Evolutionary conservation across 768 basidiomycete species (phyloP).

Genomic region (Mycena olivaceomarginata): DNA sequence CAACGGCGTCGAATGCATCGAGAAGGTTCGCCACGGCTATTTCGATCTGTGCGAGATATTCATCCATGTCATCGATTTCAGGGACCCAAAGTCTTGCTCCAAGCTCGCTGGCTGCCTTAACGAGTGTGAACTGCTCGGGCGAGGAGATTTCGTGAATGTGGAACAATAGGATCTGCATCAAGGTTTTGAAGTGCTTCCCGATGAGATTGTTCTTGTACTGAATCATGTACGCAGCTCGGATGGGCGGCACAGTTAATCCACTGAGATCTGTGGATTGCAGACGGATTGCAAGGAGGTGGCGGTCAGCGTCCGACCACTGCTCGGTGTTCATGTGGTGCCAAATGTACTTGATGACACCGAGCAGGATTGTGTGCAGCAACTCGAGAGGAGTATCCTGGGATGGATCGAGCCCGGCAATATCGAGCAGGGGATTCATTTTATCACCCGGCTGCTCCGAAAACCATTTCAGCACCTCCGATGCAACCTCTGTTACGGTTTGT

Average conservation of each 20-base stretch:
- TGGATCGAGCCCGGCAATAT: no score
- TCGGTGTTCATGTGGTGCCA: conserved; percentile 31
- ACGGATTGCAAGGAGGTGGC: conserved; percentile 48
- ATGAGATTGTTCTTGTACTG: no score
- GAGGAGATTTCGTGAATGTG: conserved; percentile 52
- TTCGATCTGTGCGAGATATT: conserved; percentile 50
- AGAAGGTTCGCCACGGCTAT: conserved; percentile 56
- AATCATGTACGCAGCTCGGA: conserved; percentile 53
- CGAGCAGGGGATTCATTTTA: no score
- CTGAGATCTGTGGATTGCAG: conserved; percentile 50
- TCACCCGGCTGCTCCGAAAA: no score
- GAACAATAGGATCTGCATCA: neutral
- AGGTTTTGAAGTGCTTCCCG: no score
- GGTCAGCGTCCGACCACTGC: conserved; percentile 46
- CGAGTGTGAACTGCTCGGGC: conserved; percentile 43
- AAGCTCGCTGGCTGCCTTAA: conserved; percentile 48
- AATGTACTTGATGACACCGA: conserved; percentile 50
- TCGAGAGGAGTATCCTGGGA: no score
- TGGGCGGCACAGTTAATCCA: conserved; percentile 44
- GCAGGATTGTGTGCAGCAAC: no score
- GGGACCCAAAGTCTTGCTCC: conserved; percentile 58
- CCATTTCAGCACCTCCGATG: no score
- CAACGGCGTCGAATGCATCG: conserved; percentile 40
- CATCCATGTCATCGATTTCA: conserved; percentile 51
- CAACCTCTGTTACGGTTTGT: no score